Base-by-base conservation (phyloP, 495 filamentous ascomycete species). In the Penicillium taxi region DNA sequence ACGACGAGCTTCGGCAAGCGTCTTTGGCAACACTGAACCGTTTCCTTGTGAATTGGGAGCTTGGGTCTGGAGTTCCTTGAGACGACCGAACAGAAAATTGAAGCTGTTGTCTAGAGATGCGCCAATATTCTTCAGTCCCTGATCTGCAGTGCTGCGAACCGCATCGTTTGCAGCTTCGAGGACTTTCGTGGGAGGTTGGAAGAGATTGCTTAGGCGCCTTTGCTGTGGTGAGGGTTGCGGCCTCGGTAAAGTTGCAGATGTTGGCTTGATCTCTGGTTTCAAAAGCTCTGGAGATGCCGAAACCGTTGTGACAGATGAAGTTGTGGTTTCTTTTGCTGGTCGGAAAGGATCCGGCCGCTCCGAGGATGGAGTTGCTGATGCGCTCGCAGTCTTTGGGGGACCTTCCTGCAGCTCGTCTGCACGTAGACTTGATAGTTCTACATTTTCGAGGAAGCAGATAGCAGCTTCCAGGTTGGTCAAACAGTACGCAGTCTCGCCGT, bases 391-490 rank as follows among this genome's bases (percentile, higher is more conserved):
- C 48, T 82, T 85, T 17, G 64, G 45, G 11, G 82, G 81, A 0
- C 83, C 82, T 44, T 74, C 65, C 20, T 65, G 66, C 9, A 69
- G 52, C 50, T 90, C 87, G 39, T 94, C 86, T n/a, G 82, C 82
- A 37, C 89, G 79, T 8, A 99, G 71, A 30, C 81, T 94, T 9
- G 88, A 84, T 6, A 99, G 74, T 55, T 99, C 91, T 18, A 99
- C 90, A 16, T 91, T 96, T 50, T 96, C 90, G n/a, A 99, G 67
- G 53, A 99, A 99, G 35, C 81, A 84, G 28, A 96, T 87, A 31
- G 90, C 81, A 5, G 91, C 91, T 63, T 99, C 91, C 8, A 96
- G 79, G 50, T 91, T 96, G 9, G 91, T 95, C 25, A 99, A 71
- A 47, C 91, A 96, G 56, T 96, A 99, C 12, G 91, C 89, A 8